Evolutionary conservation across 1,284 basidiomycete species (phyloP), one percentile per base, ranked within the genome.

Genomic region (Trichosporon ovoides): DNA sequence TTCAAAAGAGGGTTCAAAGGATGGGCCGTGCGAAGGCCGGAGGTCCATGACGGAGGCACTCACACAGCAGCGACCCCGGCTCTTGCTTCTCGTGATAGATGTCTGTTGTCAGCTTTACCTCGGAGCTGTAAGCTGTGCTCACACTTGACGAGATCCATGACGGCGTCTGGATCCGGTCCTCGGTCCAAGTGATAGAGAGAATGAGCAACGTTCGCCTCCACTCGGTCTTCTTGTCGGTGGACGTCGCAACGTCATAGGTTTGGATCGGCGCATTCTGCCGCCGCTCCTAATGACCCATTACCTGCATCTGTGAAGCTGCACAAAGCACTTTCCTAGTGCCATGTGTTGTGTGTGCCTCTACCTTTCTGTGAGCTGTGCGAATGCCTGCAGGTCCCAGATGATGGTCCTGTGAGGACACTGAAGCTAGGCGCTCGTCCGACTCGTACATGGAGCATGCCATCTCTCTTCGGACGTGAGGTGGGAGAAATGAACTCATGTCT

Each of bases 81-180:
- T 74, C 79, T 67, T 77, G 78, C 57, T 66, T 66, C 62, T 77
- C 74, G 55, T 71, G 75, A 54, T 74, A 77, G 62, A 77, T 75
- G 62, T 65, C 73, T 71, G 60, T 19, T 18, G 37, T 57, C 16
- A 53, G 54, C 40, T 16, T 14, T 14, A 50, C 16, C 22, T 16
- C 11, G 11, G 1, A 13, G 19, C 34, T 16, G 11, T 4, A 18
- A 24, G 10, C 36, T 19, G 19, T 7, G 20, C 46, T 28, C 37
- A 62, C 60, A 62, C 13, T 56, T 56, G 6, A 55, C 52, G 50
- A 55, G 55, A 36, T 63, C 61, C 61, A 62, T 62, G 28, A 16
- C 52, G 34, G 11, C 13, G 20, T 13, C 24, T 18, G 22, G 38
- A 24, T 43, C n/a, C 10, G 12, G 40, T n/a, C 4, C 1, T 20